Conservation (phyloP, 2,329 filamentous ascomycete species). For the Zasmidium cellare region DNA sequence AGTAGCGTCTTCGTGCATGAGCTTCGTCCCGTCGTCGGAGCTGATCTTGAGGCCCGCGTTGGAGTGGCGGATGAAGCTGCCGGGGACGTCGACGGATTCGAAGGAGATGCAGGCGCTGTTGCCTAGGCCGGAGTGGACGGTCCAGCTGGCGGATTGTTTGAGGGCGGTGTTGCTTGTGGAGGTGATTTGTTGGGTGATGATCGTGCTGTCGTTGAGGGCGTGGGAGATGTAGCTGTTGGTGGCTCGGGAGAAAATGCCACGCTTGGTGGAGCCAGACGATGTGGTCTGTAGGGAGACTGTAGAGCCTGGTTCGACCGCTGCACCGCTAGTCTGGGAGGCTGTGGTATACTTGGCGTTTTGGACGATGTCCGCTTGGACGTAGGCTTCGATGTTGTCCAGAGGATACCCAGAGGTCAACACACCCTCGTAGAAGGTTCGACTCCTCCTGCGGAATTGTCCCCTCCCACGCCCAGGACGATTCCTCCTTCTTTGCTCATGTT, state of each 20-base stretch:
- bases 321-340: slow-evolving; percentile 50
- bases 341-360: slow-evolving; percentile 56
- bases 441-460: slow-evolving; percentile 60
- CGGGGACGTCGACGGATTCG: slow-evolving; percentile 58
- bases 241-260: too few species aligned
- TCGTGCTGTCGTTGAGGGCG: slow-evolving; percentile 43
- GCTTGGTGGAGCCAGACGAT: slow-evolving; percentile 54
- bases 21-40: slow-evolving; percentile 55
- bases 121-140: slow-evolving; percentile 55
- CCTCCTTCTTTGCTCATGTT: slow-evolving; percentile 64
- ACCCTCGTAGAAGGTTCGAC: slow-evolving; percentile 59
- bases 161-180: slow-evolving; percentile 52
- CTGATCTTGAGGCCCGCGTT: slow-evolving; percentile 53
- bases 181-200: slow-evolving; percentile 57
- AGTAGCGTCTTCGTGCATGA: slow-evolving; percentile 61
- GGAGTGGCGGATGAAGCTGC: slow-evolving; percentile 59
- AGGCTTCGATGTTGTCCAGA: slow-evolving; percentile 57
- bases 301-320: slow-evolving; percentile 49
- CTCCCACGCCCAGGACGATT: slow-evolving; percentile 66
- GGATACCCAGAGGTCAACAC: slow-evolving; percentile 65
- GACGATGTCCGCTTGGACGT: slow-evolving; percentile 43
- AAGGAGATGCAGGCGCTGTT: slow-evolving; percentile 61
- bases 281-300: slow-evolving; percentile 56
- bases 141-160: slow-evolving; percentile 56
- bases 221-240: slow-evolving; percentile 61